Conservation (phyloP, 495 filamentous ascomycete genomes). For the Friedmanniomyces endolithicus region DNA sequence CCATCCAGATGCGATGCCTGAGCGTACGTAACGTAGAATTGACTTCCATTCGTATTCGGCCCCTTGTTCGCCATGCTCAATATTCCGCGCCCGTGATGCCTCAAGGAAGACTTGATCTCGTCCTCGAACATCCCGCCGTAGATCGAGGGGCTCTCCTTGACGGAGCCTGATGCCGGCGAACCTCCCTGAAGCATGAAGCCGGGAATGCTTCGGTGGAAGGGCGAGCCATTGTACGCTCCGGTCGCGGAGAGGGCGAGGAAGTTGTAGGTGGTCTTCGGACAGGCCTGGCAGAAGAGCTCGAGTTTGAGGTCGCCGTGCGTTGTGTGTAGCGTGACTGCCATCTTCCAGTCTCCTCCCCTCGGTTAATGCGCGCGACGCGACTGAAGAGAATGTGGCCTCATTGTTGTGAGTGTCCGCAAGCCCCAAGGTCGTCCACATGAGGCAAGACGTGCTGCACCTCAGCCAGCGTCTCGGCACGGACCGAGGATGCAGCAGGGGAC, state of each 20-base stretch:
- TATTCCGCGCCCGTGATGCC: slow-evolving; percentile 77
- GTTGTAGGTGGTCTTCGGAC: slow-evolving; percentile 87
- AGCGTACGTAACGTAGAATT: slow-evolving; percentile 86
- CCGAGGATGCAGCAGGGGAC: too few species aligned
- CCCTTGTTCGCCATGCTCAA: slow-evolving; percentile 89
- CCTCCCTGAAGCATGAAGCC: slow-evolving; percentile 89
- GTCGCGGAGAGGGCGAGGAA: slow-evolving; percentile 93
- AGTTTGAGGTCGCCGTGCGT: slow-evolving; percentile 84
- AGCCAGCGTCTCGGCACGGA: too few species aligned
- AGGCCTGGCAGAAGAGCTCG: slow-evolving; percentile 89
- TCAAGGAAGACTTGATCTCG: slow-evolving; percentile 74
- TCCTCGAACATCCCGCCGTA: slow-evolving; percentile 78
- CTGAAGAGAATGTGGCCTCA: too few species aligned
- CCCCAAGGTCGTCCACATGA: too few species aligned
- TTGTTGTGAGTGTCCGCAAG: too few species aligned
- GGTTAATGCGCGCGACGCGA: too few species aligned
- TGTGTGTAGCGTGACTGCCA: slow-evolving; percentile 55
- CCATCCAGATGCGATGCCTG: slow-evolving; percentile 87
- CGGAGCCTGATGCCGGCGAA: slow-evolving; percentile 51
- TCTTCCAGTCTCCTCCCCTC: too few species aligned
- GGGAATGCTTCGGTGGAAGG: slow-evolving; percentile 81
- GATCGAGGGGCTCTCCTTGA: slow-evolving; percentile 55
- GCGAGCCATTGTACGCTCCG: slow-evolving; percentile 70
- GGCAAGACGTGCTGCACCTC: too few species aligned
- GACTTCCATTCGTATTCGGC: slow-evolving; percentile 74